These are phyloP conservation scores for Syzygium malaccense DNA, from an alignment of 441 rosid species.

Conservation along the genomic window DNA sequence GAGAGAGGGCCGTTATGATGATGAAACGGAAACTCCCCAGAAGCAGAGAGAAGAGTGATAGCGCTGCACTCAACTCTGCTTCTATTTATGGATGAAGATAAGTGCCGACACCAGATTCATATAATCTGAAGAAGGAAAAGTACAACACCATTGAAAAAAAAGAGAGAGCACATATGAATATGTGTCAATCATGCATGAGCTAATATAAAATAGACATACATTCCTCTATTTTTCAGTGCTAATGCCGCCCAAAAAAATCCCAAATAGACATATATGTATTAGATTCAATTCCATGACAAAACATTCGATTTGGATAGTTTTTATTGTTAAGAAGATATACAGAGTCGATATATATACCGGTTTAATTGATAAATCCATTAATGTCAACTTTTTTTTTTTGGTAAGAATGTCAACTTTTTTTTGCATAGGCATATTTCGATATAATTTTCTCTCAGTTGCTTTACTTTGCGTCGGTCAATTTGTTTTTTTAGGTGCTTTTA, in stretches of 20 bases:
- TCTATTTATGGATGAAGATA: not conserved
- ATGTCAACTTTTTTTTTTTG: no score
- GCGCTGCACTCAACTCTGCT: not conserved
- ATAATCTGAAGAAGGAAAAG: not conserved
- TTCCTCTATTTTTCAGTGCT: not conserved
- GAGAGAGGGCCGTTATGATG: not conserved
- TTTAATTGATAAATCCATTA: accelerated
- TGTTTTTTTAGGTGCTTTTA: not conserved
- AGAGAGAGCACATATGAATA: not conserved
- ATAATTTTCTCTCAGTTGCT: not conserved
- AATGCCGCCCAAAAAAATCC: not conserved
- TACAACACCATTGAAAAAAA: not conserved
- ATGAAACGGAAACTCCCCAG: not conserved
- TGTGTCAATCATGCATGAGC: not conserved
- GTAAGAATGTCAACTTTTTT: accelerated
- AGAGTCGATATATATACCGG: not conserved
- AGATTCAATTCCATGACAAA: not conserved
- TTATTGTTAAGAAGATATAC: not conserved
- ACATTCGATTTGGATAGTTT: not conserved
- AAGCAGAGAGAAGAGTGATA: not conserved
- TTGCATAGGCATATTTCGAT: accelerated
- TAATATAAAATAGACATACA: not conserved
- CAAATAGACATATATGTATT: not conserved
- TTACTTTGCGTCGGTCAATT: not conserved
- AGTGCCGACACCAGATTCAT: not conserved